Percentiles rank a stretch among this genome's conserved stretches.
These are phyloP conservation scores for Penicillium silybi DNA, from an alignment of 495 filamentous ascomycete genomes.

Conservation along the genomic window DNA sequence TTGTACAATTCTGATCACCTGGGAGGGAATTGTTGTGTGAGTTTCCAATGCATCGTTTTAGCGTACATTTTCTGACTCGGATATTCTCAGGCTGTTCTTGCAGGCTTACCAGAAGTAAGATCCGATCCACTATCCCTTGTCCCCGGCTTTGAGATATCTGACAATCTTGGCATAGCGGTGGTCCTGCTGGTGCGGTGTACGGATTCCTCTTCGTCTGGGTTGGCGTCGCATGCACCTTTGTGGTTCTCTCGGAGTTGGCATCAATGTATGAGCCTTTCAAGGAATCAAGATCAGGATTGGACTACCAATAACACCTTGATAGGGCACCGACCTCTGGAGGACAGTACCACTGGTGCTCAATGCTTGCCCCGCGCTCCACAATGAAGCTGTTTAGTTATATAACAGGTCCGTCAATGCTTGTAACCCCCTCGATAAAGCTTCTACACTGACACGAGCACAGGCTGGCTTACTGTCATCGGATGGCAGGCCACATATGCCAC, in stretches of 20 bases:
- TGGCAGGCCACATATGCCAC: slow-evolving; percentile 44
- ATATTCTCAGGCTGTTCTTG: slow-evolving; percentile 27
- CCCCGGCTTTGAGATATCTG: neutral
- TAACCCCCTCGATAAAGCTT: neutral
- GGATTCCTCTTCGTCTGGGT: slow-evolving; percentile 48
- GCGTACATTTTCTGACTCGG: neutral
- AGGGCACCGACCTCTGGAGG: slow-evolving; percentile 50
- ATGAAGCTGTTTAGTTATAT: slow-evolving; percentile 46
- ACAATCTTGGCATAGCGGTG: slow-evolving; percentile 31
- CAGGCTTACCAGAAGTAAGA: slow-evolving; percentile 35
- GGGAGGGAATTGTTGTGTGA: slow-evolving; percentile 44
- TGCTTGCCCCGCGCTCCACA: slow-evolving; percentile 38
- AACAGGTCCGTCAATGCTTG: slow-evolving; percentile 29
- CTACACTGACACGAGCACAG: slow-evolving; percentile 10
- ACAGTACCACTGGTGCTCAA: slow-evolving; percentile 53
- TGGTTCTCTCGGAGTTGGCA: slow-evolving; percentile 37
- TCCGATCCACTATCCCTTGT: neutral
- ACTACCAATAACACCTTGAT: neutral
- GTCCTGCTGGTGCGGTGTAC: slow-evolving; percentile 51
- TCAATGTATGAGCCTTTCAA: slow-evolving; percentile 30
- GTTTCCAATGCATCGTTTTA: neutral
- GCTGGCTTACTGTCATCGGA: slow-evolving; percentile 44
- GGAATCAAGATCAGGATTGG: no score
- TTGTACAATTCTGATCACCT: slow-evolving; percentile 48
- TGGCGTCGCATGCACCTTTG: slow-evolving; percentile 27